A percentile compares a stretch with the other conserved stretches of the same genome.
Conservation (phyloP, 495 filamentous ascomycete species). For the Penicillium pancosmium region DNA sequence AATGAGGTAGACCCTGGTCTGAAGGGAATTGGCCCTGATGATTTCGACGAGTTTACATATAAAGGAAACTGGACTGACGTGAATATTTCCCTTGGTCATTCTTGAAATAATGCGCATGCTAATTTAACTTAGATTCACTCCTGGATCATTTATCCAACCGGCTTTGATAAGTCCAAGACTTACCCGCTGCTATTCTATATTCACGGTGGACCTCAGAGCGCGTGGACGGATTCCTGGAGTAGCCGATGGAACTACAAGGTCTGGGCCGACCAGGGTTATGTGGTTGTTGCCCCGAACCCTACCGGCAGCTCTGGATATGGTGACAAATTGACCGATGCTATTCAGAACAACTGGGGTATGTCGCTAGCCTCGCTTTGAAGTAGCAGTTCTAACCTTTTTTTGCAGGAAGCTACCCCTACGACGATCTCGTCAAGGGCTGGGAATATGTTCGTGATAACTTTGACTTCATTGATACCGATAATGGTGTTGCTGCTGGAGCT, state of each 20-base stretch:
- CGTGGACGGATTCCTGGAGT: conserved; percentile 53
- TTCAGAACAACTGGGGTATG: conserved; percentile 52
- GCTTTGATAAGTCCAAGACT: conserved; percentile 47
- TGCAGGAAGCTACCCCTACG: conserved; percentile 49
- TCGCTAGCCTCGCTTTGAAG: neutral
- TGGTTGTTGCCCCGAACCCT: conserved; percentile 57
- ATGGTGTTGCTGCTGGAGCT: conserved; percentile 52
- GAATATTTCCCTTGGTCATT: conserved; percentile 4
- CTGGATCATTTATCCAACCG: conserved; percentile 49
- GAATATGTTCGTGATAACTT: conserved; percentile 53
- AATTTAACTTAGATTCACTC: conserved; percentile 45
- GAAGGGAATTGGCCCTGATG: conserved; percentile 27
- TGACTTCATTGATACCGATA: conserved; percentile 50
- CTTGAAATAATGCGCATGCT: neutral
- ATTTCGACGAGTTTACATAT: conserved; percentile 44
- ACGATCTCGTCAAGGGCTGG: conserved; percentile 56
- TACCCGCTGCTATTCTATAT: conserved; percentile 56
- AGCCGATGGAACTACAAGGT: conserved; percentile 55
- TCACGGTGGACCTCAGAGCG: conserved; percentile 56
- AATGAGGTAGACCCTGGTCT: conserved; percentile 42
- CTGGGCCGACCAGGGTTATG: conserved; percentile 60
- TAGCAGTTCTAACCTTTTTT: conserved; percentile 3
- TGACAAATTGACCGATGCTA: conserved; percentile 48
- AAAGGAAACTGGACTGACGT: conserved; percentile 41
- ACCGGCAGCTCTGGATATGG: conserved; percentile 57